Conservation (phyloP, 805 yeast genomes). For the Ogataea polymorpha region DNA sequence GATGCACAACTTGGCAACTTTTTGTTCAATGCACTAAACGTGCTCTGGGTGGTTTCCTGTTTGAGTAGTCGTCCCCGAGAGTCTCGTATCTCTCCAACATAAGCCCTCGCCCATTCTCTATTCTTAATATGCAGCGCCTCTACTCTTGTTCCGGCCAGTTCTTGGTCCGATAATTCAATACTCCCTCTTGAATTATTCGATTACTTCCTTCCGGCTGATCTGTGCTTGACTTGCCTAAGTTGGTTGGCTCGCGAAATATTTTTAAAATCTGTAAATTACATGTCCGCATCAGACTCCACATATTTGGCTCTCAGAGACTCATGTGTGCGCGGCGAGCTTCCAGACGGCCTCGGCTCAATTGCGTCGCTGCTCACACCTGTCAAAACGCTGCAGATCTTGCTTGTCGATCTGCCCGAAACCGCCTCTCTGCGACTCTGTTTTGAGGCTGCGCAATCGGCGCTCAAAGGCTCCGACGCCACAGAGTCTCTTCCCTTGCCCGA, state of each 20-base stretch:
- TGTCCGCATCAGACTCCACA: background rate
- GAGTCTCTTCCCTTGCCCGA: background rate
- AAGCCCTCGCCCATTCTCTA: too few relatives aligned
- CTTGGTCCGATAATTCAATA: too few relatives aligned
- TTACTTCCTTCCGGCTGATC: too few relatives aligned
- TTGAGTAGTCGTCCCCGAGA: background rate
- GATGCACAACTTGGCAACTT: background rate
- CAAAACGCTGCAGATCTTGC: constrained; percentile 1
- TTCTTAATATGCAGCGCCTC: too few relatives aligned
- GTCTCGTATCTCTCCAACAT: too few relatives aligned
- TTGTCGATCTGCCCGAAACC: constrained; percentile 10
- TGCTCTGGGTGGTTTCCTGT: background rate
- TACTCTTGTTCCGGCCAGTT: too few relatives aligned
- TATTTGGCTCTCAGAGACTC: constrained; percentile 1
- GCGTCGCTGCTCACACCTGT: background rate
- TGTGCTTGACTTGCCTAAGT: background rate
- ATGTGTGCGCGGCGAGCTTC: constrained; percentile 13
- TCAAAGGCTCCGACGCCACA: background rate
- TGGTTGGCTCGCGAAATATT: background rate
- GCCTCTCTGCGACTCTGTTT: background rate
- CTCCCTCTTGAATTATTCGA: too few relatives aligned
- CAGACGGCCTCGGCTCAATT: constrained; percentile 10
- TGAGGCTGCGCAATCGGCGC: background rate
- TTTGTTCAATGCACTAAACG: background rate
- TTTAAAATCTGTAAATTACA: background rate